These are phyloP conservation scores for Rhizoclosmatium globosum DNA, from an alignment of 192 early-diverging fungal genomes.

Conservation along the genomic window DNA sequence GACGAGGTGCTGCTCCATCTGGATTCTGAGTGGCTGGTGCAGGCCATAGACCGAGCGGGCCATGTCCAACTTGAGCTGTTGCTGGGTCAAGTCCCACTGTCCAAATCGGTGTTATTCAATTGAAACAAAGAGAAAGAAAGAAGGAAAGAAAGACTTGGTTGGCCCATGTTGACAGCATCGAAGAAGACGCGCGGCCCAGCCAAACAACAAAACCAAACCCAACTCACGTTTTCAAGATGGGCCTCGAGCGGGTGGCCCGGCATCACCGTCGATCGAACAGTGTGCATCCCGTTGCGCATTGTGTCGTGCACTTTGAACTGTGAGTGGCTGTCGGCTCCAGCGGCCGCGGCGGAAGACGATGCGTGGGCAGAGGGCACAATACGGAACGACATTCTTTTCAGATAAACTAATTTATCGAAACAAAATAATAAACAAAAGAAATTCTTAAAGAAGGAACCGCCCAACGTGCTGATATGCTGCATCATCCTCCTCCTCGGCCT, in stretches of 20 bases:
- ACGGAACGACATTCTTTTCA: constrained; percentile 30
- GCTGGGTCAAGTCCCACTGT: constrained; percentile 88
- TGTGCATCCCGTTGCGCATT: constrained; percentile 75
- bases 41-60: constrained; percentile 83
- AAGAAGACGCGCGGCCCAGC: constrained; percentile 2
- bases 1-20: constrained; percentile 87
- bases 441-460: not conserved
- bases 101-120: not conserved
- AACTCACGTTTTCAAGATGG: constrained; percentile 68
- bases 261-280: constrained; percentile 68
- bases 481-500: not conserved
- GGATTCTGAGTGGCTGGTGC: constrained; percentile 90
- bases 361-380: constrained; percentile 36
- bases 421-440: not conserved
- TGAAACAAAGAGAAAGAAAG: not conserved
- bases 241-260: constrained; percentile 83
- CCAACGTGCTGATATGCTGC: not conserved
- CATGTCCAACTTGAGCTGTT: constrained; percentile 81
- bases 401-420: not conserved
- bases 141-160: not conserved
- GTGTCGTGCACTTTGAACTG: constrained; percentile 86
- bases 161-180: not conserved
- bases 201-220: not conserved
- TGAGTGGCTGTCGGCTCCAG: constrained; percentile 54
- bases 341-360: constrained; percentile 12